Evolutionary conservation across 2,329 filamentous ascomycete genomes (phyloP).

Genomic region (Fusarium citri): DNA sequence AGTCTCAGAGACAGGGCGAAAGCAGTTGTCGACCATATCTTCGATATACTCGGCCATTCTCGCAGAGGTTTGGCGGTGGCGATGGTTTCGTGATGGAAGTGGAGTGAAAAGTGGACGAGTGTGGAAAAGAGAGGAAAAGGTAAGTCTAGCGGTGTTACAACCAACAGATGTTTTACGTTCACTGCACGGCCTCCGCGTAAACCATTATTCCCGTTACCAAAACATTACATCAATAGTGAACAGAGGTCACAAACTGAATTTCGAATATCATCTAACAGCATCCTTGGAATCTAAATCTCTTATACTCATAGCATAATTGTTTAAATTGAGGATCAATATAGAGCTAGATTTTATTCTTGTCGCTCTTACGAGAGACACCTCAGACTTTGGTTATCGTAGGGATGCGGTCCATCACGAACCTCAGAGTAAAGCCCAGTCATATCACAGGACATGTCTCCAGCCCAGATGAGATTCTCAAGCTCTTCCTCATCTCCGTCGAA

Average conservation of each 20-base stretch:
- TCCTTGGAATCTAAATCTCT: rapidly evolving
- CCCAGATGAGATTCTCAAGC: not conserved
- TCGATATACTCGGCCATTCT: not conserved
- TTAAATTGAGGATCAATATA: rapidly evolving
- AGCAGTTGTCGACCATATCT: not conserved
- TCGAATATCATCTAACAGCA: not conserved
- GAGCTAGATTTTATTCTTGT: not conserved
- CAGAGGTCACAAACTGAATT: not conserved
- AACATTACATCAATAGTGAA: not conserved
- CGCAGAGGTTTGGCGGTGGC: not conserved
- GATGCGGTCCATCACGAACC: not conserved
- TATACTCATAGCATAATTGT: not conserved
- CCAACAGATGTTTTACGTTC: not conserved
- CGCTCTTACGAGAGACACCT: not conserved
- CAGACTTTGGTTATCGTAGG: not conserved
- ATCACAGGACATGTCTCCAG: not conserved
- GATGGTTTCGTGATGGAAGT: not conserved
- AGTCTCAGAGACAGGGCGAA: too few species aligned
- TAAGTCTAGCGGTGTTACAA: not conserved
- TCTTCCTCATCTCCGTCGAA: not conserved
- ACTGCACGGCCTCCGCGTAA: not conserved
- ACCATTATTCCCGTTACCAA: not conserved
- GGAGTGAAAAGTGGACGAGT: not conserved
- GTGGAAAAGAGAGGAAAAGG: not conserved
- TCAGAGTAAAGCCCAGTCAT: not conserved